phyloP scores from a whole-genome alignment of 768 basidiomycete genomes.

The Daedaleopsis nitida region DNA sequence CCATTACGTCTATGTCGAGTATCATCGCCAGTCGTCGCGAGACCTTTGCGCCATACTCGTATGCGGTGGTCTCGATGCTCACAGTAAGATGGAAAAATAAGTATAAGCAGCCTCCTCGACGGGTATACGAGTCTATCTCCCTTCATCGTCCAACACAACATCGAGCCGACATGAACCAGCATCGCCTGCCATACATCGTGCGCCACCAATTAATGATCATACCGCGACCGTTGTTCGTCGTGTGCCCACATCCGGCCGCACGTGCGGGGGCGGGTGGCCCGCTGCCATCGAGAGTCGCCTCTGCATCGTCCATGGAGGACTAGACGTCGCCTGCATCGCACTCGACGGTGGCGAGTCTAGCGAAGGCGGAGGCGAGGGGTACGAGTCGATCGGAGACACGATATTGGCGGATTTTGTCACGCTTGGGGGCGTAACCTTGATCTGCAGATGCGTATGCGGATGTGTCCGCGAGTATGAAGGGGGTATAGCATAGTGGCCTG shows the following conservation, averaged over 20 bases:
- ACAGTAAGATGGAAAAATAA: constrained; percentile 1
- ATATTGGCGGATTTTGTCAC: constrained; percentile 12
- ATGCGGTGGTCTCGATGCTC: background rate
- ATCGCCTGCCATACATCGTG: background rate
- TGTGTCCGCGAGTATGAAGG: constrained; percentile 29
- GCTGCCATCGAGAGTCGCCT: constrained; percentile 19
- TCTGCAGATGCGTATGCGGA: constrained; percentile 31
- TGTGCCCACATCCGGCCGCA: constrained; percentile 5
- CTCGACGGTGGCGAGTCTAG: constrained; percentile 39
- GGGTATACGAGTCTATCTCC: background rate
- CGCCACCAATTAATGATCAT: background rate
- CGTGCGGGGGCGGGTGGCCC: constrained; percentile 20
- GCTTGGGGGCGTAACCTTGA: constrained; percentile 29
- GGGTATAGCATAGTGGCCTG: constrained; percentile 18
- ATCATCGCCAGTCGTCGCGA: background rate
- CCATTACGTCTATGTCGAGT: background rate
- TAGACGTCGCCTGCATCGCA: background rate
- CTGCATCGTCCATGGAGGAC: constrained; percentile 3
- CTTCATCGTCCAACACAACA: background rate
- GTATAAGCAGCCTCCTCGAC: constrained; percentile 4
- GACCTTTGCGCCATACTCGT: background rate
- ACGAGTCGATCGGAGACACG: constrained; percentile 33
- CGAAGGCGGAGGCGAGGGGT: constrained; percentile 43
- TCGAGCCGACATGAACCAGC: background rate
- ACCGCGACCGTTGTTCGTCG: constrained; percentile 16